phyloP scores from a whole-genome alignment of 208 protist genomes.

The Crithidia acanthocephali region DNA sequence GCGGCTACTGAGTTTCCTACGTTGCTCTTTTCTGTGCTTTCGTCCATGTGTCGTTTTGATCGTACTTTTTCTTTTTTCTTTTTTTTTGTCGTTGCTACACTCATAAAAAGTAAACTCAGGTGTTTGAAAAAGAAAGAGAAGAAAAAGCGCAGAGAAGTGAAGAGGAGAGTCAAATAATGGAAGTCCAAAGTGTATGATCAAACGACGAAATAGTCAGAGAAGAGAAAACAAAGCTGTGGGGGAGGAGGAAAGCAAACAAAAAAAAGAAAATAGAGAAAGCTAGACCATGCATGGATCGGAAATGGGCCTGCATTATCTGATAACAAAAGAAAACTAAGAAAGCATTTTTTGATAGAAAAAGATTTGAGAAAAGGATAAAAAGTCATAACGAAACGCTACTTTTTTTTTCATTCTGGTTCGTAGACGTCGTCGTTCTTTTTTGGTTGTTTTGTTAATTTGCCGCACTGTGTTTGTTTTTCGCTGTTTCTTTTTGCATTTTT shows the following conservation, averaged over 20 bases:
- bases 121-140: slow-evolving; percentile 18
- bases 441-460: background rate
- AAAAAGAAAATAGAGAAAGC: slow-evolving; percentile 1
- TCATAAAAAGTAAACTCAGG: background rate
- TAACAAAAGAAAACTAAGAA: slow-evolving; percentile 4
- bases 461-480: slow-evolving; percentile 6
- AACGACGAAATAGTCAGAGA: background rate
- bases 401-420: background rate
- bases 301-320: slow-evolving; percentile 2
- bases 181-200: background rate
- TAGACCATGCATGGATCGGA: slow-evolving; percentile 2
- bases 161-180: background rate
- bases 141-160: background rate
- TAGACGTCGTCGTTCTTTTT: background rate
- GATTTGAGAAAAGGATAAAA: background rate
- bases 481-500: background rate
- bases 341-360: slow-evolving; percentile 5
- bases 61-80: background rate
- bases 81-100: background rate
- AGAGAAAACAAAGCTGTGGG: background rate
- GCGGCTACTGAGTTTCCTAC: too few species aligned
- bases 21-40: too few species aligned
- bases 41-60: too few species aligned
- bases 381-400: background rate
- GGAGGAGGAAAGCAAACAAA: background rate